Evolutionary conservation across 2,329 filamentous ascomycete species (phyloP).

Genomic region (Exserohilum rostratum): DNA sequence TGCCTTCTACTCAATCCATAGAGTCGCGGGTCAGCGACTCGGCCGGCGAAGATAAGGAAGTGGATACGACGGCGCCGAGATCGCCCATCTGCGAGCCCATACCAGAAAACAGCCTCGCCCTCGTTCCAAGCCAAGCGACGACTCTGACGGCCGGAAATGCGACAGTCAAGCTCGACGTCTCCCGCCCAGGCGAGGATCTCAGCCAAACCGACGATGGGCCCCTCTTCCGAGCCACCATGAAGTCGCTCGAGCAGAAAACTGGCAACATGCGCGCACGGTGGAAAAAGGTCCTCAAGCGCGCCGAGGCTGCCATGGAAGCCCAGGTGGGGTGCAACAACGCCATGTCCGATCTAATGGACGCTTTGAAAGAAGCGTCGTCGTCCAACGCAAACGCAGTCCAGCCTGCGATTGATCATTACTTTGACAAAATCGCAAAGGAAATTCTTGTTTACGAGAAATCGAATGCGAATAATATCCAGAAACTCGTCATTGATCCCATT

Average conservation of each 20-base stretch:
- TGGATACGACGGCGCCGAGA: slow-evolving; percentile 51
- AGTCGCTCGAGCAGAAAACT: slow-evolving; percentile 93
- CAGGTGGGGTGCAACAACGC: slow-evolving; percentile 87
- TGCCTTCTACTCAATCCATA: slow-evolving; percentile 86
- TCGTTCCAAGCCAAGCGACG: slow-evolving; percentile 51
- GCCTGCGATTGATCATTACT: slow-evolving; percentile 95
- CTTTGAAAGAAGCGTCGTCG: slow-evolving; percentile 82
- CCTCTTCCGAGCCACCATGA: slow-evolving; percentile 94
- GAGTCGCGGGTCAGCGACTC: slow-evolving; percentile 79
- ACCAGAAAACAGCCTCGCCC: slow-evolving; percentile 54
- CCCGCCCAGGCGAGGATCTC: slow-evolving; percentile 82
- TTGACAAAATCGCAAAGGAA: slow-evolving; percentile 92
- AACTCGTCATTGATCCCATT: slow-evolving; percentile 92
- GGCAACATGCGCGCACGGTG: slow-evolving; percentile 91
- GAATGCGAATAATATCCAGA: slow-evolving; percentile 84
- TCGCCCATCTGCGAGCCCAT: slow-evolving; percentile 57
- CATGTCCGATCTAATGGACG: slow-evolving; percentile 80
- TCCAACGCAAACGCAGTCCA: slow-evolving; percentile 97
- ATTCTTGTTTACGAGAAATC: slow-evolving; percentile 86
- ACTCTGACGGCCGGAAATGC: slow-evolving; percentile 39
- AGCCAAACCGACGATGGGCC: slow-evolving; percentile 87
- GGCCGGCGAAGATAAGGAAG: slow-evolving; percentile 59
- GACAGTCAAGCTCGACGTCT: slow-evolving; percentile 82
- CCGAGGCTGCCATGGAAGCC: slow-evolving; percentile 83
- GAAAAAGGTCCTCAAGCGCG: slow-evolving; percentile 93